These are phyloP conservation scores for Suillus plorans DNA, from an alignment of 768 basidiomycete species.

Conservation along the genomic window DNA sequence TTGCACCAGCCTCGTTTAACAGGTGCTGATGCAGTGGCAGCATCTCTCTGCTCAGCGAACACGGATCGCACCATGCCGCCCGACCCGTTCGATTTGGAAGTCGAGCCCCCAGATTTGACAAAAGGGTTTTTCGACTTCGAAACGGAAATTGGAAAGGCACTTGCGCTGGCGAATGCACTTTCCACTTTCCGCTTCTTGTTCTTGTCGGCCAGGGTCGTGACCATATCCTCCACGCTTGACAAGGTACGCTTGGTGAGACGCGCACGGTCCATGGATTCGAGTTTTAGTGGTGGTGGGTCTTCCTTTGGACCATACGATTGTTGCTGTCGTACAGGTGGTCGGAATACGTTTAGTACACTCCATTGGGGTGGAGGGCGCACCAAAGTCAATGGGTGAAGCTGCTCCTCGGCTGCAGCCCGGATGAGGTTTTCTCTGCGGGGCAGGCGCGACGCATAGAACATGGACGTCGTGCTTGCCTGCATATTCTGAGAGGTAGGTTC, in stretches of 20 bases:
- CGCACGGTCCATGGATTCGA: slow-evolving; percentile 20
- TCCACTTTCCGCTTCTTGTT: slow-evolving; percentile 22
- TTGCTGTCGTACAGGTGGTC: neutral
- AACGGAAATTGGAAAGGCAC: neutral
- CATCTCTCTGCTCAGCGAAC: slow-evolving; percentile 14
- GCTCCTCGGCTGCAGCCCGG: neutral
- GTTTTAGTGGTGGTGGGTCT: neutral
- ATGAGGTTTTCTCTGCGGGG: neutral
- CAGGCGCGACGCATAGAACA: neutral
- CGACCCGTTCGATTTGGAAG: neutral
- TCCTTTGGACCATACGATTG: neutral
- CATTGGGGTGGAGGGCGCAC: slow-evolving; percentile 28
- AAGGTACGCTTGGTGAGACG: slow-evolving; percentile 27
- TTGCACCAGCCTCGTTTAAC: neutral
- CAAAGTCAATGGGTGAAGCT: slow-evolving; percentile 25
- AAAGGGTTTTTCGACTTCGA: slow-evolving; percentile 25
- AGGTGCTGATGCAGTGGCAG: neutral
- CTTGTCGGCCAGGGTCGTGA: slow-evolving; percentile 15
- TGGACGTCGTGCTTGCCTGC: neutral
- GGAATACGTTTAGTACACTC: slow-evolving; percentile 12
- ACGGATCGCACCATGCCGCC: slow-evolving; percentile 7
- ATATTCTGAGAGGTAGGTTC: neutral
- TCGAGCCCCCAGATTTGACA: neutral
- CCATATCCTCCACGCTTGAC: slow-evolving; percentile 19
- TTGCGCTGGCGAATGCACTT: slow-evolving; percentile 21